Conservation (phyloP, 345 rosid genomes). For the Zanthoxylum bungeanum region DNA sequence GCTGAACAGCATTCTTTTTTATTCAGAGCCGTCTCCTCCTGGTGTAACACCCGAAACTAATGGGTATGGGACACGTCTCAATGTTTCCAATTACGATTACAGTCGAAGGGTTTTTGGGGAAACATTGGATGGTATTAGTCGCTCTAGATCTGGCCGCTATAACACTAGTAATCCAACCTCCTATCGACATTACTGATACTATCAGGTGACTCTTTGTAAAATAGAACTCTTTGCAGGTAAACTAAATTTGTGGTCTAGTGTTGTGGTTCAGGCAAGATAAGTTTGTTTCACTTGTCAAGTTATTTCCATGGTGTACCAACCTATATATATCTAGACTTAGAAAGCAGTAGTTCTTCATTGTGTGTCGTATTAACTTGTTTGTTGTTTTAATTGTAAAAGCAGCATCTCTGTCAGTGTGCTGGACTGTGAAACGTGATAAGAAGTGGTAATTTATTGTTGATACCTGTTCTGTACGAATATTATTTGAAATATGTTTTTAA, state of each 20-base stretch:
- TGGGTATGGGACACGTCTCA: conserved; percentile 47
- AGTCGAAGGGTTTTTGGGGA: conserved; percentile 66
- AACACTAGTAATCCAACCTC: conserved; percentile 43
- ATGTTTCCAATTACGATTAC: conserved; percentile 48
- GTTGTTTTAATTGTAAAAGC: neutral
- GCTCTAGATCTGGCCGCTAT: conserved; percentile 53
- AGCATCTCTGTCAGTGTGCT: neutral
- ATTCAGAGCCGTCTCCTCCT: conserved; percentile 49
- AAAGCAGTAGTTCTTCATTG: neutral
- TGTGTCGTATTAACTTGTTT: neutral
- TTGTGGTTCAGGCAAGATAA: neutral
- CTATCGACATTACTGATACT: conserved; percentile 30
- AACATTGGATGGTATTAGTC: conserved; percentile 48
- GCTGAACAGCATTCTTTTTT: conserved; percentile 22
- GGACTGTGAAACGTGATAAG: neutral
- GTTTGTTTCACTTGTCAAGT: neutral
- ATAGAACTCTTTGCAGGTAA: neutral
- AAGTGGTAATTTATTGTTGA: neutral
- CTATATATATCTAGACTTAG: neutral
- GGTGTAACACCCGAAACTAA: conserved; percentile 47
- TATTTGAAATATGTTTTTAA: neutral
- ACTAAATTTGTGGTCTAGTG: neutral
- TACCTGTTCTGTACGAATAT: neutral
- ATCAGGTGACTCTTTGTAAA: neutral
- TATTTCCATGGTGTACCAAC: neutral